phyloP scores from a whole-genome alignment of 2,329 filamentous ascomycete genomes.

The Hypoxylon sp. region DNA sequence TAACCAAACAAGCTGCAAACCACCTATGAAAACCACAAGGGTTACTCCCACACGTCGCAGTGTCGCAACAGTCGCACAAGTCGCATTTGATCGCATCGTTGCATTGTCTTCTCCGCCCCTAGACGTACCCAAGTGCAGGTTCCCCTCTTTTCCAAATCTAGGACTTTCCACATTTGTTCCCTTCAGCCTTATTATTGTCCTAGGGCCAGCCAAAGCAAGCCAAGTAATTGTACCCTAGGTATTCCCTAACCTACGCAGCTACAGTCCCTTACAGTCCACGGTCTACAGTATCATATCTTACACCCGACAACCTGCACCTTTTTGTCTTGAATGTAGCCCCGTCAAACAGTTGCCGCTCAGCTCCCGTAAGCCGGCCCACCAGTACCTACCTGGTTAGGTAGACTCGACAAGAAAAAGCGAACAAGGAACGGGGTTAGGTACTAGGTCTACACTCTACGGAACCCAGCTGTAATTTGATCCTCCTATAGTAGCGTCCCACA shows the following conservation, averaged over 20 bases:
- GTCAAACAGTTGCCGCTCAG: slow-evolving; percentile 39
- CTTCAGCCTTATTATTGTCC: slow-evolving; percentile 40
- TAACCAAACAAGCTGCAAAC: slow-evolving; percentile 4
- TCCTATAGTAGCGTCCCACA: slow-evolving; percentile 37
- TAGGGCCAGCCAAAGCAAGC: slow-evolving; percentile 5
- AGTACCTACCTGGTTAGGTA: no score
- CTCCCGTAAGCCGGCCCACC: slow-evolving; percentile 34
- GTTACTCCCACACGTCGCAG: slow-evolving; percentile 25
- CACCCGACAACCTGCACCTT: no score
- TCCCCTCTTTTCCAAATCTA: slow-evolving; percentile 37
- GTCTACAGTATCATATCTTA: no score
- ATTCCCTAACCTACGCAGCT: slow-evolving; percentile 1
- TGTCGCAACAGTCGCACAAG: slow-evolving; percentile 8
- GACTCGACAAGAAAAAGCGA: slow-evolving; percentile 31
- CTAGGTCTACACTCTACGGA: no score
- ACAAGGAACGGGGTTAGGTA: slow-evolving; percentile 34
- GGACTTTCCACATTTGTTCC: slow-evolving; percentile 29
- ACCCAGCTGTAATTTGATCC: slow-evolving; percentile 36
- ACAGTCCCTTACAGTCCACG: not conserved
- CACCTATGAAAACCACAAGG: slow-evolving; percentile 6
- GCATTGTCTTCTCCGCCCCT: slow-evolving; percentile 32
- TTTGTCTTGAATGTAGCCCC: not conserved
- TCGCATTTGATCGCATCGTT: slow-evolving; percentile 24
- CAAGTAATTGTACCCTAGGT: not conserved
- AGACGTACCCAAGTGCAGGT: slow-evolving; percentile 10